Conservation (phyloP, 768 basidiomycete genomes). For the Rhodotorula sphaerocarpa region DNA sequence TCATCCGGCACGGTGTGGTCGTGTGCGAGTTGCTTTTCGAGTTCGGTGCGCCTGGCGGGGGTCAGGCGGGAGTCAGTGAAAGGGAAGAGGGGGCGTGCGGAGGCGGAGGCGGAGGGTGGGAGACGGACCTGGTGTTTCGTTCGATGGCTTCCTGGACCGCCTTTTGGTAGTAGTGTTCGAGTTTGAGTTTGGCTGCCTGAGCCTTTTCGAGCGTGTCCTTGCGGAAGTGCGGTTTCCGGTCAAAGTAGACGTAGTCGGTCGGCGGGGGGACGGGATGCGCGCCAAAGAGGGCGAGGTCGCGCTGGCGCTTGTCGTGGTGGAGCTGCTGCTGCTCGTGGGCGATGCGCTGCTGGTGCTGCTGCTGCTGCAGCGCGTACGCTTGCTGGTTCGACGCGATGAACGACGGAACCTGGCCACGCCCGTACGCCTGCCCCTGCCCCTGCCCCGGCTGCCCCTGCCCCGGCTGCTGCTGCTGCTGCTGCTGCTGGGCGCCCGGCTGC, state of each 20-base stretch:
- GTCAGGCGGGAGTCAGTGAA: background rate
- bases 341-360: slow-evolving; percentile 42
- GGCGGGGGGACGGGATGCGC: slow-evolving; percentile 15
- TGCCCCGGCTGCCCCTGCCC: slow-evolving; percentile 14
- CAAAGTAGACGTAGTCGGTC: slow-evolving; percentile 62
- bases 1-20: slow-evolving; percentile 69
- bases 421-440: background rate
- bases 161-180: slow-evolving; percentile 94
- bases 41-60: slow-evolving; percentile 64
- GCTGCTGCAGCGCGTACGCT: background rate
- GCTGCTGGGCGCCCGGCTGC: background rate
- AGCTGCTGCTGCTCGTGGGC: slow-evolving; percentile 25
- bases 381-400: slow-evolving; percentile 9
- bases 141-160: slow-evolving; percentile 93
- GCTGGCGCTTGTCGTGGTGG: slow-evolving; percentile 25
- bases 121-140: slow-evolving; percentile 68
- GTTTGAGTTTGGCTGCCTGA: slow-evolving; percentile 76
- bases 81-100: background rate
- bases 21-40: slow-evolving; percentile 67
- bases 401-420: background rate
- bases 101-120: background rate
- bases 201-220: slow-evolving; percentile 63
- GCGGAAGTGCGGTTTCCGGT: slow-evolving; percentile 68
- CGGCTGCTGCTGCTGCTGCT: background rate
- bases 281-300: slow-evolving; percentile 15